Percentiles rank a stretch among this genome's conserved stretches.
Evolutionary conservation across 2,329 filamentous ascomycete genomes (phyloP).

Genomic region (Claviceps monticola): DNA sequence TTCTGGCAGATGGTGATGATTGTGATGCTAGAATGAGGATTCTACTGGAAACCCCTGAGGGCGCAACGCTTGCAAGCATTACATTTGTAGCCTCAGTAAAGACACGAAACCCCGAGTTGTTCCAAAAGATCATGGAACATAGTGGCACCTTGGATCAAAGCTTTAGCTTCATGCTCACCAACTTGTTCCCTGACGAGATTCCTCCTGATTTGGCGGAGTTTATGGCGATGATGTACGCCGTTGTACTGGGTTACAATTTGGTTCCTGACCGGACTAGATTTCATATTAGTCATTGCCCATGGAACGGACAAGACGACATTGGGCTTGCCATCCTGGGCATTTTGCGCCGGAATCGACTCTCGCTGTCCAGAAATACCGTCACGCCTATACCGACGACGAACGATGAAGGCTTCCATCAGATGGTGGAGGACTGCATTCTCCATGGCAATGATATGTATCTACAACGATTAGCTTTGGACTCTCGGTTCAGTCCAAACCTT

Average conservation of each 20-base stretch:
- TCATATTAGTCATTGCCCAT: neutral
- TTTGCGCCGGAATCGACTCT: conserved; percentile 7
- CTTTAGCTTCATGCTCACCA: neutral
- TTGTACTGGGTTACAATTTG: conserved; percentile 1
- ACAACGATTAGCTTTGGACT: conserved; percentile 15
- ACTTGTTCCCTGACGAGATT: neutral
- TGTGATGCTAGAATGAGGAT: conserved; percentile 3
- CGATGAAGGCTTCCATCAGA: conserved; percentile 9
- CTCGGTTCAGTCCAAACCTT: conserved; percentile 18
- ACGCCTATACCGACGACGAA: conserved; percentile 7
- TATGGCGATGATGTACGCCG: neutral
- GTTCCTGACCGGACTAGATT: neutral
- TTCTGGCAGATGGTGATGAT: neutral
- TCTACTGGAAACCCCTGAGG: neutral
- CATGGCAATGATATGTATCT: conserved; percentile 15
- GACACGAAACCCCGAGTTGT: neutral
- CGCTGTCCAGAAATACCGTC: neutral
- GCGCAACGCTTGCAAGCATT: neutral
- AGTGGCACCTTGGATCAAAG: neutral
- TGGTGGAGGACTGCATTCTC: conserved; percentile 5
- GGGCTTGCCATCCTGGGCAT: neutral
- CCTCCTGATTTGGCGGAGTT: neutral
- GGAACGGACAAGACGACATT: neutral
- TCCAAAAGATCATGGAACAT: neutral
- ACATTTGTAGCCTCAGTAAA: conserved; percentile 4